Conservation (phyloP, 371 early-diverging fungal genomes). For the Circinella umbellata region DNA sequence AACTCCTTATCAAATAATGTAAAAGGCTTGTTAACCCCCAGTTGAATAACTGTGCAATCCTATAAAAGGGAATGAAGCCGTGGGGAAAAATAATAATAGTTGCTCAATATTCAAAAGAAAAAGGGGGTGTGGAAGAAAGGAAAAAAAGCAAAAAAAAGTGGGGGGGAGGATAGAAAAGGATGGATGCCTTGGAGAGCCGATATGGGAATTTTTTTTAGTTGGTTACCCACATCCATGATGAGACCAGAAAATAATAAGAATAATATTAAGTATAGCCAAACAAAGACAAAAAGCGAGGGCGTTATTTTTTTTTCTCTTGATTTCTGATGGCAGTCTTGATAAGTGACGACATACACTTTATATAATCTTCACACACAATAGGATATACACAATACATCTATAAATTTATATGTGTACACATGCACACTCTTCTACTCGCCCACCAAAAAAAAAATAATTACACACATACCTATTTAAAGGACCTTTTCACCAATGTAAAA, state of each 20-base stretch:
- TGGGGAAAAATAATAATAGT: background rate
- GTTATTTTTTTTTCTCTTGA: background rate
- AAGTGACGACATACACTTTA: slow-evolving; percentile 10
- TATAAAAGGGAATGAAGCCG: slow-evolving; percentile 11
- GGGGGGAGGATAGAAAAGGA: background rate
- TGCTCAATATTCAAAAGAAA: background rate
- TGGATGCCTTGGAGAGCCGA: slow-evolving; percentile 7
- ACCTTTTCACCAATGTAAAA: too few species aligned
- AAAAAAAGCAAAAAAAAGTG: background rate
- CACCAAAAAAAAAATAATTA: background rate
- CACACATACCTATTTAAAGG: background rate
- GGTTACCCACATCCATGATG: slow-evolving; percentile 11
- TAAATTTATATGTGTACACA: too few species aligned
- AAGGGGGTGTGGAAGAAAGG: background rate
- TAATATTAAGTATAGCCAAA: background rate
- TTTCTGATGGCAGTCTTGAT: slow-evolving; percentile 7
- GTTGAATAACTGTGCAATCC: background rate
- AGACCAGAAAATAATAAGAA: background rate
- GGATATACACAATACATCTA: too few species aligned
- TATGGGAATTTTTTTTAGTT: slow-evolving; percentile 11
- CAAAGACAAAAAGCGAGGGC: background rate
- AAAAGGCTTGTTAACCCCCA: background rate
- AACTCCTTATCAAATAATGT: slow-evolving; percentile 2
- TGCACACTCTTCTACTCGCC: too few species aligned
- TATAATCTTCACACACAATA: background rate